Base-by-base conservation (phyloP, 2,329 filamentous ascomycete genomes). In the Aspergillus unguis region DNA sequence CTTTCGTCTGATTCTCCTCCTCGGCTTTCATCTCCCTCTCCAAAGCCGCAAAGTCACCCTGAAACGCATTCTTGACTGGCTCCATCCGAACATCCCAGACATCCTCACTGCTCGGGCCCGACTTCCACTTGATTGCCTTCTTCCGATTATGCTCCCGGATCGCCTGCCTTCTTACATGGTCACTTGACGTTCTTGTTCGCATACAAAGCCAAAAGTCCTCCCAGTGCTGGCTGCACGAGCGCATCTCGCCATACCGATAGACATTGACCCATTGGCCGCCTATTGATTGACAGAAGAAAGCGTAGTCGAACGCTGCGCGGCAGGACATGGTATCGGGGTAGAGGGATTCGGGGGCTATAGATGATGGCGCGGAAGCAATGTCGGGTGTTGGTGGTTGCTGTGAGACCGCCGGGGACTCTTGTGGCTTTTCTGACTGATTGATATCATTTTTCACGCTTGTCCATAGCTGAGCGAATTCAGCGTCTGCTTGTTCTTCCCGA, bases 141-240 rank as follows among this genome's bases (percentile, higher is more conserved):
- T 81, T 78, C 57, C 83, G 78, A 72, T 92, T 90, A 71, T 86
- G 83, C 44, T 84, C 83, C 55, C 78, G 77, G 50, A 95, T 80
- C 62, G 74, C 67, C 58, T 73, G 80, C 54, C 81, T 84, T 63
- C 84, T 83, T 60, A 84, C 75, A 40, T 79, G 73, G 26, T 82
- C 80, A 0, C 79, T 71, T 65, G 84, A 84, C 2, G 80, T 80
- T 64, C 87, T 85, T 35, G 85, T 85, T 58, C 89, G 85, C 92
- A 97, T 96, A 78, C 94, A 99, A 75, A 96, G 92, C 88, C 92
- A 95, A 73, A 96, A 97, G 71, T 96, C 89, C 56, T 86, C 82
- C 91, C 92, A 96, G 58, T 91, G 85, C 60, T 95, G 87, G 56
- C 79, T 83, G 78, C 94, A 99, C 3, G 82, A 80, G 41, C 86